phyloP scores from a whole-genome alignment of 441 rosid genomes.

The Rhodomyrtus psidioides region DNA sequence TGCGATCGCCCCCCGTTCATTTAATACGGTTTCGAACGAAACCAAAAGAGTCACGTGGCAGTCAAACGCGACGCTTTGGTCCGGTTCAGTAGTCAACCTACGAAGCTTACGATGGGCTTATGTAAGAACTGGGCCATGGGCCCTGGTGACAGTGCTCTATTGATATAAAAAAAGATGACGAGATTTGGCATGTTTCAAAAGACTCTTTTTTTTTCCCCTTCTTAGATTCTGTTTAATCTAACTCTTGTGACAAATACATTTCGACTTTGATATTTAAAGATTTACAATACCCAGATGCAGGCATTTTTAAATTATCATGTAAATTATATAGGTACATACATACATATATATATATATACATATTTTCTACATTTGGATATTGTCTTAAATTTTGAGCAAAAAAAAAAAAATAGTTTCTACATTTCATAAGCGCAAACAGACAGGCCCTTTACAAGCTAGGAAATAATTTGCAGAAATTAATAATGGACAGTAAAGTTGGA shows the following conservation, averaged over 20 bases:
- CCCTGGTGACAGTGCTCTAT: background rate
- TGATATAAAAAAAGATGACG: background rate
- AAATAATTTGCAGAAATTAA: background rate
- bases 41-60: background rate
- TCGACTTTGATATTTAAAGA: background rate
- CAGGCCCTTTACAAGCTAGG: background rate
- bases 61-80: background rate
- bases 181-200: background rate
- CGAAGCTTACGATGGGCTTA: background rate
- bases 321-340: background rate
- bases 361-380: background rate
- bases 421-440: background rate
- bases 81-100: background rate
- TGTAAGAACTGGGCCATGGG: background rate
- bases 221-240: background rate
- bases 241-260: background rate
- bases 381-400: background rate
- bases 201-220: background rate
- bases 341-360: background rate
- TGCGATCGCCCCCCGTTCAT: background rate
- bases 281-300: background rate
- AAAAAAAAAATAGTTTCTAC: background rate
- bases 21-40: background rate
- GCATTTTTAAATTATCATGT: background rate
- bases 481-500: background rate